Percentiles rank a stretch among this genome's conserved stretches.
Conservation (phyloP, 1,284 basidiomycete genomes). For the Cutaneotrichosporon cutaneum region DNA sequence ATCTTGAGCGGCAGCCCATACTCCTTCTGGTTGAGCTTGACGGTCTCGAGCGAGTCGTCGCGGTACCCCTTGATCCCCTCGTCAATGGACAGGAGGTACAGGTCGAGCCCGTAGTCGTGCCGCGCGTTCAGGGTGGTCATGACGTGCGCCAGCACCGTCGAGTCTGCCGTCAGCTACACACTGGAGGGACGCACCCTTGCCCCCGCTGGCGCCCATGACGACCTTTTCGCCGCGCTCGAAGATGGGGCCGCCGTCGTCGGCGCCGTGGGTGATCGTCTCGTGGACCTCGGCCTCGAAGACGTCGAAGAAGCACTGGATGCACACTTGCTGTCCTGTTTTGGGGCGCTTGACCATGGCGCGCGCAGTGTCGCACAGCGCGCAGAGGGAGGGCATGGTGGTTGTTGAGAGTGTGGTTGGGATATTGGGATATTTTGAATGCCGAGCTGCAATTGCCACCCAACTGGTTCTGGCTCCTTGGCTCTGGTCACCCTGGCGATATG, state of each 20-base stretch:
- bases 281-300: conserved; percentile 99
- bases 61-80: conserved; percentile 98
- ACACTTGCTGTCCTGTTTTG: conserved; percentile 96
- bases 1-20: conserved; percentile 96
- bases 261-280: conserved; percentile 68
- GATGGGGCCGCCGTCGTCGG: conserved; percentile 63
- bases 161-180: conserved; percentile 62
- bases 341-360: conserved; percentile 89
- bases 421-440: conserved; percentile 1
- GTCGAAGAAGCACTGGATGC: conserved; percentile 90
- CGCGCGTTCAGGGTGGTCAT: conserved; percentile 94
- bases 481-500: too few relatives aligned
- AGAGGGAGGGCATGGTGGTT: conserved; percentile 47
- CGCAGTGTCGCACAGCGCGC: conserved; percentile 65
- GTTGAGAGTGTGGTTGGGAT: not conserved
- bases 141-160: conserved; percentile 94
- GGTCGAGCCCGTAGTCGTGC: conserved; percentile 85
- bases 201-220: conserved; percentile 96
- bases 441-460: conserved; percentile 3
- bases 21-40: conserved; percentile 94
- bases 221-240: conserved; percentile 92
- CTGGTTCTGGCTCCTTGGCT: not conserved
- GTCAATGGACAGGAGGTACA: conserved; percentile 94
- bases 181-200: conserved; percentile 94
- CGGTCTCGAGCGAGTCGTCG: conserved; percentile 97